A percentile compares a stretch with the other conserved stretches of the same genome.
Evolutionary conservation across 2,329 filamentous ascomycete species (phyloP).

Genomic region (Colletotrichum echinochloae): DNA sequence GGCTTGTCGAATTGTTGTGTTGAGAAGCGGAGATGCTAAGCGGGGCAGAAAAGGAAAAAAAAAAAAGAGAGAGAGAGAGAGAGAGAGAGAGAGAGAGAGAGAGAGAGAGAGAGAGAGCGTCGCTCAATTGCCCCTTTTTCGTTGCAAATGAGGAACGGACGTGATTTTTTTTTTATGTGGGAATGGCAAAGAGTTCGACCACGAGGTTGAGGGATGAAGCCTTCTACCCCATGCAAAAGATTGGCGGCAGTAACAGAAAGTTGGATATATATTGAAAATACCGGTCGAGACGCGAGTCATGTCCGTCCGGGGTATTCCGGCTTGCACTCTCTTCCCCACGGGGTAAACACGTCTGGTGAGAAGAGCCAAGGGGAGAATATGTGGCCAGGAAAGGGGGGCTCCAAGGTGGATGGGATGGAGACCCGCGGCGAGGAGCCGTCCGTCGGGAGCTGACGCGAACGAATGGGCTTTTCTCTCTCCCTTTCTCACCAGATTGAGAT

Average conservation of each 20-base stretch:
- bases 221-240: background rate
- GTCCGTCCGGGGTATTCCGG: constrained; percentile 1
- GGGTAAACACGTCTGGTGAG: background rate
- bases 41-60: background rate
- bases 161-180: background rate
- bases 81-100: too few relatives aligned
- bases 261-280: background rate
- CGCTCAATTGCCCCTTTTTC: background rate
- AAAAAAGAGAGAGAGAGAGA: too few relatives aligned
- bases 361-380: background rate
- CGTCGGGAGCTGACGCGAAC: constrained; percentile 6
- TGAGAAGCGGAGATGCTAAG: background rate
- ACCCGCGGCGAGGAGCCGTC: constrained; percentile 8
- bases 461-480: too few relatives aligned
- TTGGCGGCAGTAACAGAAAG: background rate
- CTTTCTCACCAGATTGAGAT: background rate
- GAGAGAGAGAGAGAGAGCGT: too few relatives aligned
- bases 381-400: background rate
- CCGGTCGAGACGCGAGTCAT: background rate
- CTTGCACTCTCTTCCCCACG: background rate
- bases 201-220: background rate
- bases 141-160: background rate
- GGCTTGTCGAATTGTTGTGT: background rate
- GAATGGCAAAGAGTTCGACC: background rate
- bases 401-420: constrained; percentile 7